Evolutionary conservation across 73 alveolate species (phyloP), one percentile per base, ranked within the genome.

Genomic region (Tetrahymena borealis): DNA sequence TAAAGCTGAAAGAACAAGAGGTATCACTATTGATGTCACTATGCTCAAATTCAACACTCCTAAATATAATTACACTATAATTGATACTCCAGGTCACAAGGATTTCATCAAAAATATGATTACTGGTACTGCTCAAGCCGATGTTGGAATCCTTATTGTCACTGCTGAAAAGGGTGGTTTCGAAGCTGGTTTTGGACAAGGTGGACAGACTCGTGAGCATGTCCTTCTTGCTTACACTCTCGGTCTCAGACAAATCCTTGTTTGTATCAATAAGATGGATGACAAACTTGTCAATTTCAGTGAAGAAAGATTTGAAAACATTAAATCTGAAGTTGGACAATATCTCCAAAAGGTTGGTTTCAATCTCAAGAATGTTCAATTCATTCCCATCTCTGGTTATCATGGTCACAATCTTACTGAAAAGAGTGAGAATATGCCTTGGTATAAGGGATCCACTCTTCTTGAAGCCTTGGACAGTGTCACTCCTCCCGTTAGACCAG

Each of bases 361-460:
- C 91, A 97, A 97, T 90, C 95, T 96, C 39, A 95, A 96, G 38
- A 91, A 90, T 77, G 94, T 96, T 12, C 92, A 79, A 40, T 96
- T 95, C 95, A 96, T 97, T 91, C 97, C 98, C 16, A 96, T 95
- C 91, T 97, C 99, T 28, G 99, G 99, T 33, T 96, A 85, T 79
- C 77, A 93, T 39, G 99, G 98, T 32, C 97, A 94, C 91, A 97
- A 97, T 85, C 79, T 97, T 90, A 92, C 92, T 39, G 96, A 95
- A 40, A 93, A 94, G 79, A 96, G 96, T 35, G 94, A 42, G 8
- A 96, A 96, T 94, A 96, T 95, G 97, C 96, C 96, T 5, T 97
- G 99, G 98, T 97, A 95, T 95, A 91, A 78, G 79, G 99, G 99
- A 78, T 92, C 92, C 39, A 91, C 97, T 92, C 94, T 96, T 38